Conservation (phyloP, 495 filamentous ascomycete species). For the Cercophora sp. region DNA sequence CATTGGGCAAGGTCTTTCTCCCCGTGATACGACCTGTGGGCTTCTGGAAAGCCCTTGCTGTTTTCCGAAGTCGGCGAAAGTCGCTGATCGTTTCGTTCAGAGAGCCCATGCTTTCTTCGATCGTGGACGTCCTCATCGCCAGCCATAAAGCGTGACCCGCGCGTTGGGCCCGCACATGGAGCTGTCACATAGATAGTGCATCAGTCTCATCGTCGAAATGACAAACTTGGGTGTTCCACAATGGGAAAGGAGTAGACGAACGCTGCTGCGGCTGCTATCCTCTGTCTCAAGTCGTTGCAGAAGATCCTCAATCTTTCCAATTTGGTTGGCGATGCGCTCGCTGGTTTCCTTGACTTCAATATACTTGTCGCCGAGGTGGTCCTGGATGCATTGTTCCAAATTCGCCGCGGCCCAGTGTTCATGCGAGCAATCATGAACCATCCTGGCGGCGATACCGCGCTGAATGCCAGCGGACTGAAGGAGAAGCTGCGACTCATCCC, state of each 20-base stretch:
- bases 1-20: background rate
- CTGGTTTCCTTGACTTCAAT: background rate
- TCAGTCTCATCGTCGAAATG: background rate
- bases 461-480: background rate
- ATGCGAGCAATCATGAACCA: constrained; percentile 1
- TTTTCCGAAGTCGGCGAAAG: background rate
- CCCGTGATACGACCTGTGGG: background rate
- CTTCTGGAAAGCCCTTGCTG: background rate
- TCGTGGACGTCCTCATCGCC: background rate
- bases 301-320: background rate
- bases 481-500: background rate
- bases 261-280: background rate
- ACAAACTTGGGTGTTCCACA: background rate
- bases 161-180: background rate
- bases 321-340: background rate
- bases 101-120: background rate
- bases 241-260: background rate
- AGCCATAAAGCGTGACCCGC: background rate
- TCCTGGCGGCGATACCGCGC: background rate
- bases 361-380: background rate
- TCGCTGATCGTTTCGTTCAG: background rate
- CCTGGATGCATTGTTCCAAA: background rate
- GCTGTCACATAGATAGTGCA: no score
- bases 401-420: background rate
- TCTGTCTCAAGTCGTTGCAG: background rate